Evolutionary conservation across 148 eudicot genomes (phyloP).

Genomic region (Heliosperma pusillum): DNA sequence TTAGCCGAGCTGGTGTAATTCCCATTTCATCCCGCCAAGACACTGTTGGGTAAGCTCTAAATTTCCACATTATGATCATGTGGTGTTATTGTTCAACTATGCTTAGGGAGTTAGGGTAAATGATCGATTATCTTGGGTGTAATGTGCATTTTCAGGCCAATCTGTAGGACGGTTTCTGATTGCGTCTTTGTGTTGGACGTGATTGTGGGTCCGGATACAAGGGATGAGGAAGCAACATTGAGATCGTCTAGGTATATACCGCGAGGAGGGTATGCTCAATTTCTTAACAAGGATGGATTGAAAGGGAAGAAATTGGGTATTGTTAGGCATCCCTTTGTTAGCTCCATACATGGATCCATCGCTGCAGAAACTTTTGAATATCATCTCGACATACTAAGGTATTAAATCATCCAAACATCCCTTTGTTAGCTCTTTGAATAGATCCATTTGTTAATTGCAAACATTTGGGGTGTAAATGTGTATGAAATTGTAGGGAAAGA

Average conservation of each 20-base stretch:
- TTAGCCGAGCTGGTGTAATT: conserved; percentile 60
- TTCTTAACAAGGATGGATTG: conserved; percentile 43
- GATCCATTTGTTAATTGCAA: neutral
- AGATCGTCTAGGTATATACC: conserved; percentile 55
- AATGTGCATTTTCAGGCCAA: conserved; percentile 44
- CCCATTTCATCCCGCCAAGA: conserved; percentile 62
- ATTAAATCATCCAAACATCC: neutral
- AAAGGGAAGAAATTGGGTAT: conserved; percentile 58
- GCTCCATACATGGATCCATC: conserved; percentile 29
- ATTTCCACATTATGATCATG: neutral
- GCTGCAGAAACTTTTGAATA: conserved; percentile 38
- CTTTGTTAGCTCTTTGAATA: neutral
- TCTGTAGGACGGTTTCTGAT: conserved; percentile 68
- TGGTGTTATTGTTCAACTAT: neutral
- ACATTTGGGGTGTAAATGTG: neutral
- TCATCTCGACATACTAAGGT: conserved; percentile 55
- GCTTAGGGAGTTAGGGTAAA: neutral
- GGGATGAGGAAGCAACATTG: conserved; percentile 51
- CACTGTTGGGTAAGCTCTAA: conserved; percentile 46
- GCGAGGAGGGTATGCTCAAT: conserved; percentile 51
- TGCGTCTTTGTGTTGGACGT: conserved; percentile 62
- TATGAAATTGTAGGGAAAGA: conserved; percentile 24
- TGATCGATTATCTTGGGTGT: neutral
- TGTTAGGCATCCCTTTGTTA: conserved; percentile 52
- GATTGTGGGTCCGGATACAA: conserved; percentile 50